Percentiles rank a stretch among this genome's conserved stretches.
Evolutionary conservation across 1,284 basidiomycete genomes (phyloP).

Genomic region (Grifola frondosa): DNA sequence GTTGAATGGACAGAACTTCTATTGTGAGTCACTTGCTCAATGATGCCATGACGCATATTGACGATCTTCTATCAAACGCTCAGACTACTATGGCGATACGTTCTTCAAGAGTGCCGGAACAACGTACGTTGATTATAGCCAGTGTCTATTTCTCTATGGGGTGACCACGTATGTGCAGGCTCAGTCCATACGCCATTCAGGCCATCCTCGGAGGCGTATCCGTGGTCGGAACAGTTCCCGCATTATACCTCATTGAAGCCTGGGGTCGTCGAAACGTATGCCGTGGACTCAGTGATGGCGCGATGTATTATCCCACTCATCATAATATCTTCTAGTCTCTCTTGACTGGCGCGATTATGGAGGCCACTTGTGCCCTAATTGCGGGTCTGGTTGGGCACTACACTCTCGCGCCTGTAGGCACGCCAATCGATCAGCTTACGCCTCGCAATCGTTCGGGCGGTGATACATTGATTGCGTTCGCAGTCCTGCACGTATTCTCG

Average conservation of each 20-base stretch:
- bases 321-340: slow-evolving; percentile 45
- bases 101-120: slow-evolving; percentile 81
- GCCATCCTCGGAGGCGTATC: slow-evolving; percentile 70
- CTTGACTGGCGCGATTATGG: slow-evolving; percentile 62
- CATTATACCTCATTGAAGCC: slow-evolving; percentile 63
- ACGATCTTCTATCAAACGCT: background rate
- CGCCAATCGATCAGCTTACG: slow-evolving; percentile 47
- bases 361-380: slow-evolving; percentile 64
- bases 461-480: slow-evolving; percentile 71
- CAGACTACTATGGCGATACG: slow-evolving; percentile 79
- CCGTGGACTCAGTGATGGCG: background rate
- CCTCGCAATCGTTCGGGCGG: slow-evolving; percentile 57
- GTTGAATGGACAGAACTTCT: slow-evolving; percentile 75
- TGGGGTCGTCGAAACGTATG: slow-evolving; percentile 62
- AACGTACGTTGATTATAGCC: slow-evolving; percentile 34
- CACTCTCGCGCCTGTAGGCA: slow-evolving; percentile 55
- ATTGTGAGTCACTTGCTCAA: slow-evolving; percentile 48
- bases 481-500: slow-evolving; percentile 72
- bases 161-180: slow-evolving; percentile 29
- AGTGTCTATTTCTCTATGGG: background rate
- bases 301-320: background rate
- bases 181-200: slow-evolving; percentile 74
- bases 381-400: slow-evolving; percentile 75
- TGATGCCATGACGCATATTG: background rate
- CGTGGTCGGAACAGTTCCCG: slow-evolving; percentile 63